phyloP scores from a whole-genome alignment of 305 asterid species.

The Fraxinus dipetala region DNA sequence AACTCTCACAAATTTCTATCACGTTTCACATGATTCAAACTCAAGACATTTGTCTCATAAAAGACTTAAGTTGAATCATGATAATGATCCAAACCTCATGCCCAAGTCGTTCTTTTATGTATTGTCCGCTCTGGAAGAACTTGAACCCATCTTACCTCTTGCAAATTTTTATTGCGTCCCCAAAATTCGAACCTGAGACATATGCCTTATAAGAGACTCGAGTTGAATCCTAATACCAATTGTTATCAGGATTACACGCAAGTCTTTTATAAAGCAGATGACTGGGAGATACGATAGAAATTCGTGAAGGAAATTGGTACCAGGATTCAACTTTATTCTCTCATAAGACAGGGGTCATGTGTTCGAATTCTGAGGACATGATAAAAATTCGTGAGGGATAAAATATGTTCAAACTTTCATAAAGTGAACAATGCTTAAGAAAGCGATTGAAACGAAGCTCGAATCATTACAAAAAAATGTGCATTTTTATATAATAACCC shows the following conservation, averaged over 20 bases:
- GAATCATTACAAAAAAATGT: too few species aligned
- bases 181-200: background rate
- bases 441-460: background rate
- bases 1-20: background rate
- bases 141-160: background rate
- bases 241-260: background rate
- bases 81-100: background rate
- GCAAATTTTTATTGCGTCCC: background rate
- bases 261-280: background rate
- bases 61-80: background rate
- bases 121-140: background rate
- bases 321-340: background rate
- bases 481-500: background rate
- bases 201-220: background rate
- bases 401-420: background rate
- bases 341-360: background rate
- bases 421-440: background rate
- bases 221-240: background rate
- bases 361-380: background rate
- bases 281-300: background rate
- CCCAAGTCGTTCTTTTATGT: background rate
- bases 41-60: background rate
- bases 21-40: background rate
- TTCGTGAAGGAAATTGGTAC: background rate
- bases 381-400: background rate